Evolutionary conservation across 1,284 basidiomycete species (phyloP).

Genomic region (Fistulinella staudtii): DNA sequence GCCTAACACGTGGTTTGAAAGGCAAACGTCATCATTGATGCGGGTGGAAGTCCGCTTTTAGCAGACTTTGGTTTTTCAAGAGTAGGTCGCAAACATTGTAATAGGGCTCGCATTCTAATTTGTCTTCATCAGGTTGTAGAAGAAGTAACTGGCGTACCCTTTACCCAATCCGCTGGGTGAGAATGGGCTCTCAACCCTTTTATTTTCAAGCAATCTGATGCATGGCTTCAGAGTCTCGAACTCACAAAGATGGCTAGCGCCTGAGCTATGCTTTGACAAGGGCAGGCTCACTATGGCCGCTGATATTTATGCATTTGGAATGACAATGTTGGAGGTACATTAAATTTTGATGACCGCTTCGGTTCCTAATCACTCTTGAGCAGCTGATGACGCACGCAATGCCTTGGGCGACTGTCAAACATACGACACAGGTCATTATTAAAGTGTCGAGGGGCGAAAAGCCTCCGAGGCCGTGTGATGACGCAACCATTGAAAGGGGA

Average conservation of each 20-base stretch:
- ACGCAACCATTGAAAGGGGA: conserved; percentile 37
- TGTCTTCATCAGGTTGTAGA: conserved; percentile 44
- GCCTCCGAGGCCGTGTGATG: conserved; percentile 40
- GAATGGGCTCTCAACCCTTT: conserved; percentile 1
- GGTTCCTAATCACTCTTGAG: neutral
- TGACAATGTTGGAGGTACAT: conserved; percentile 52
- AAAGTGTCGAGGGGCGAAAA: conserved; percentile 39
- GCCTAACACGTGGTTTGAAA: conserved; percentile 26
- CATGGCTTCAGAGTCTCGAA: conserved; percentile 30
- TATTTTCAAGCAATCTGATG: neutral
- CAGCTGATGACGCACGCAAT: conserved; percentile 50
- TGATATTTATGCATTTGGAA: conserved; percentile 52
- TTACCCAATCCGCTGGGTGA: conserved; percentile 49
- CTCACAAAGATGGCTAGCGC: conserved; percentile 49
- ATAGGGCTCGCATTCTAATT: conserved; percentile 5
- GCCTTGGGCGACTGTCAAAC: conserved; percentile 45
- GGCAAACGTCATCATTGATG: conserved; percentile 51
- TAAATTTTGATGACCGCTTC: neutral
- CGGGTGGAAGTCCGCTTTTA: conserved; percentile 44
- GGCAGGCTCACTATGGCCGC: conserved; percentile 45
- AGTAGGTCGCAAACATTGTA: conserved; percentile 24
- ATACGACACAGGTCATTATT: conserved; percentile 48
- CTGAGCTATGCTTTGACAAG: conserved; percentile 50
- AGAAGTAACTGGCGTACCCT: conserved; percentile 48
- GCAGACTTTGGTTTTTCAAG: conserved; percentile 58